phyloP scores from a whole-genome alignment of 805 yeast species.

The Candida pseudofarinosa region DNA sequence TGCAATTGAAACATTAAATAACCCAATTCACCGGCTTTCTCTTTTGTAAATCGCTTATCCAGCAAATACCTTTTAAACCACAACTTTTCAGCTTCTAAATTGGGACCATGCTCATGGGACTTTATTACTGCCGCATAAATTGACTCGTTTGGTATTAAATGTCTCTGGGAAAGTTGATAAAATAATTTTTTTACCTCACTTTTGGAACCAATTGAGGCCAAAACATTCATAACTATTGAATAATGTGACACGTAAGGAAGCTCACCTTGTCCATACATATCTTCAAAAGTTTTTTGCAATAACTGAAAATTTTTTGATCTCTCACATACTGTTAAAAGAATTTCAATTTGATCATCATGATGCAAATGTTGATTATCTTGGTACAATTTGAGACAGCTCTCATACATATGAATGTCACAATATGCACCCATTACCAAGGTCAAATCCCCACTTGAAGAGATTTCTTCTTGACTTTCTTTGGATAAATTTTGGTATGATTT shows the following conservation, averaged over 20 bases:
- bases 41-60: slow-evolving; percentile 15
- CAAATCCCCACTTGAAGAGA: slow-evolving; percentile 8
- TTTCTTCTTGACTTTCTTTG: neutral
- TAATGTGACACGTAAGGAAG: slow-evolving; percentile 55
- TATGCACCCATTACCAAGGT: slow-evolving; percentile 28
- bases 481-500: slow-evolving; percentile 4
- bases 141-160: slow-evolving; percentile 42
- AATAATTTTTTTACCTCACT: slow-evolving; percentile 48
- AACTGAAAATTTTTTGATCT: slow-evolving; percentile 47
- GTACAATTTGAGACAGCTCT: slow-evolving; percentile 27
- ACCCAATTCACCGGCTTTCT: slow-evolving; percentile 15
- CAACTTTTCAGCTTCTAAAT: slow-evolving; percentile 28
- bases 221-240: slow-evolving; percentile 55
- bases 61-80: slow-evolving; percentile 17
- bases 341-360: slow-evolving; percentile 44
- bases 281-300: slow-evolving; percentile 55
- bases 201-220: slow-evolving; percentile 48
- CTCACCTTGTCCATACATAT: slow-evolving; percentile 49
- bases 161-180: slow-evolving; percentile 41
- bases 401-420: slow-evolving; percentile 15
- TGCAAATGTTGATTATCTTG: slow-evolving; percentile 37
- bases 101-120: slow-evolving; percentile 32
- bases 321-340: slow-evolving; percentile 45
- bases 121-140: slow-evolving; percentile 45
- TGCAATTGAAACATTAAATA: slow-evolving; percentile 26